Evolutionary conservation across 371 early-diverging fungal genomes (phyloP).

Genomic region (Haplosporangium sp.): DNA sequence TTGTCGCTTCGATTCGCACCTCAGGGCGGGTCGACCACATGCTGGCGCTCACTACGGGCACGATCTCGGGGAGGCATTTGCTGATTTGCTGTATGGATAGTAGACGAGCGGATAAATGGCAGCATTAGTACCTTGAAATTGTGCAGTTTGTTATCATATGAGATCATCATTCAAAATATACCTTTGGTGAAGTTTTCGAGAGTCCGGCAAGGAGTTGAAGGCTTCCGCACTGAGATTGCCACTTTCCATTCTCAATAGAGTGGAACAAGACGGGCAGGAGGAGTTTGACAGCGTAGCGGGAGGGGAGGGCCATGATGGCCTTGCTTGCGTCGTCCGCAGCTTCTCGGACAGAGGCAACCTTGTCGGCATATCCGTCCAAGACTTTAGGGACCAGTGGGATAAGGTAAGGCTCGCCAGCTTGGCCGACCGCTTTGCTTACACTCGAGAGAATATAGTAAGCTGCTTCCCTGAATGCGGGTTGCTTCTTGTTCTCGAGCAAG

Average conservation of each 20-base stretch:
- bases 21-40: conserved; percentile 77
- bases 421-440: conserved; percentile 58
- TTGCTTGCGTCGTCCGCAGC: conserved; percentile 63
- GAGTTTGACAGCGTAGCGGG: conserved; percentile 57
- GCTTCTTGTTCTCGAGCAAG: conserved; percentile 61
- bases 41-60: conserved; percentile 78
- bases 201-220: conserved; percentile 59
- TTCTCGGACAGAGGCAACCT: conserved; percentile 63
- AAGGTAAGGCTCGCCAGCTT: conserved; percentile 66
- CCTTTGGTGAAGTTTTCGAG: conserved; percentile 56
- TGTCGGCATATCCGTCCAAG: conserved; percentile 65
- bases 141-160: conserved; percentile 2
- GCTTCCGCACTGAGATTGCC: conserved; percentile 69
- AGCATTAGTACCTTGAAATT: not conserved
- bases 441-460: conserved; percentile 61
- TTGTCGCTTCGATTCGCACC: conserved; percentile 42
- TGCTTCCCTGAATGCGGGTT: conserved; percentile 61
- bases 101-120: not conserved
- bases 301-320: conserved; percentile 57
- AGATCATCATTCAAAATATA: not conserved
- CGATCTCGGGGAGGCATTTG: conserved; percentile 71
- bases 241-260: conserved; percentile 64
- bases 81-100: conserved; percentile 38
- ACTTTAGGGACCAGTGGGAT: conserved; percentile 59
- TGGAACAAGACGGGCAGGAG: conserved; percentile 65